Conservation (phyloP, 148 eudicot species). For the Fagopyrum esculentum region DNA sequence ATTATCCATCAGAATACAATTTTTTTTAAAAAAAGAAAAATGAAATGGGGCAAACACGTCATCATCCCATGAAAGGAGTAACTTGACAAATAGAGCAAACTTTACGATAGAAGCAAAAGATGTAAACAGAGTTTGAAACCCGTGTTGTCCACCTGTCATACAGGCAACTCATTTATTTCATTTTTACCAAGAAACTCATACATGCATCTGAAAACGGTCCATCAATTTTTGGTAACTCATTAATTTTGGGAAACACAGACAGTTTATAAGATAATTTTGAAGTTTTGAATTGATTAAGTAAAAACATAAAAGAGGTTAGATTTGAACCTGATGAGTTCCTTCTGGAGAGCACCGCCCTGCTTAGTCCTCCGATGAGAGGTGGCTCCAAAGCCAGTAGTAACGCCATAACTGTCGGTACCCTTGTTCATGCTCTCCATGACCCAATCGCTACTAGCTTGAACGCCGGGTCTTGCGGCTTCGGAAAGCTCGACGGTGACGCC, state of each 20-base stretch:
- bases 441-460: slow-evolving; percentile 39
- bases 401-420: slow-evolving; percentile 37
- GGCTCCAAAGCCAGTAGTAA: slow-evolving; percentile 41
- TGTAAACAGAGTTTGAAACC: background rate
- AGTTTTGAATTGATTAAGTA: too few species aligned
- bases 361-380: slow-evolving; percentile 39
- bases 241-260: too few species aligned
- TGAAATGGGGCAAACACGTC: too few species aligned
- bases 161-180: background rate
- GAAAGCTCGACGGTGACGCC: slow-evolving; percentile 28
- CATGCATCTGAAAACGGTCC: background rate
- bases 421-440: slow-evolving; percentile 34
- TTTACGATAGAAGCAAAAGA: too few species aligned
- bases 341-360: slow-evolving; percentile 33
- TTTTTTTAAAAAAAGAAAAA: too few species aligned
- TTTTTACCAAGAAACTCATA: background rate
- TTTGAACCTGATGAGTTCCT: slow-evolving; percentile 31
- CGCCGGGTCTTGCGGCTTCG: slow-evolving; percentile 28
- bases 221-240: too few species aligned
- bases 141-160: background rate
- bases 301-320: too few species aligned
- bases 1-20: background rate
- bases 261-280: too few species aligned
- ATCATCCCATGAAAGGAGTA: too few species aligned
- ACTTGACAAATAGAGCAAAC: background rate